Evolutionary conservation across 371 early-diverging fungal genomes (phyloP).

Genomic region (Coemansia sp.): DNA sequence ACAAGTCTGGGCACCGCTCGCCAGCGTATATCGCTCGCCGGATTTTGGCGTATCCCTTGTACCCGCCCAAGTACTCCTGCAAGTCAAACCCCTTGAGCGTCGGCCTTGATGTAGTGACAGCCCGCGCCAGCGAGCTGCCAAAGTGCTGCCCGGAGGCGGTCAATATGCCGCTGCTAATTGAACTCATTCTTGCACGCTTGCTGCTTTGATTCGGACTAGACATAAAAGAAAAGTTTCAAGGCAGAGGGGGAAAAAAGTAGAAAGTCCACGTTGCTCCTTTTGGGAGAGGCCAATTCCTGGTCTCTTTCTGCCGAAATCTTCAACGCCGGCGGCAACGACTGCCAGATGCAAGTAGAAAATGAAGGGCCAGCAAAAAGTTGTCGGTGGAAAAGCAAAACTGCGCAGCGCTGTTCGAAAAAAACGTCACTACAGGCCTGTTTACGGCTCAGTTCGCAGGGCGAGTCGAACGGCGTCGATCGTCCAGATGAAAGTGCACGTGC

Average conservation of each 20-base stretch:
- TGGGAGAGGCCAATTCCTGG: no score
- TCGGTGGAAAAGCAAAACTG: background rate
- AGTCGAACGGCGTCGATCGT: no score
- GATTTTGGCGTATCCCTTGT: constrained; percentile 23
- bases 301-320: background rate
- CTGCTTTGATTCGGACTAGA: constrained; percentile 6
- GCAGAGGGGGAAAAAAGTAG: no score
- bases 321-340: no score
- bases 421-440: background rate
- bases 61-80: constrained; percentile 22
- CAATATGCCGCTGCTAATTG: constrained; percentile 1
- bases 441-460: no score
- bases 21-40: constrained; percentile 39
- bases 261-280: no score
- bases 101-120: constrained; percentile 5
- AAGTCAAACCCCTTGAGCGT: constrained; percentile 20
- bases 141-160: constrained; percentile 4
- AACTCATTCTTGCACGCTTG: constrained; percentile 37
- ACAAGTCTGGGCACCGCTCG: constrained; percentile 53
- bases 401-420: background rate
- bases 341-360: background rate
- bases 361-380: no score
- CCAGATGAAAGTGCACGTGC: no score
- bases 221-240: constrained; percentile 10
- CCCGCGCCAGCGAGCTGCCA: constrained; percentile 2